Base-by-base conservation (phyloP, 2,329 filamentous ascomycete species). In the Curvularia hawaiiensis region DNA sequence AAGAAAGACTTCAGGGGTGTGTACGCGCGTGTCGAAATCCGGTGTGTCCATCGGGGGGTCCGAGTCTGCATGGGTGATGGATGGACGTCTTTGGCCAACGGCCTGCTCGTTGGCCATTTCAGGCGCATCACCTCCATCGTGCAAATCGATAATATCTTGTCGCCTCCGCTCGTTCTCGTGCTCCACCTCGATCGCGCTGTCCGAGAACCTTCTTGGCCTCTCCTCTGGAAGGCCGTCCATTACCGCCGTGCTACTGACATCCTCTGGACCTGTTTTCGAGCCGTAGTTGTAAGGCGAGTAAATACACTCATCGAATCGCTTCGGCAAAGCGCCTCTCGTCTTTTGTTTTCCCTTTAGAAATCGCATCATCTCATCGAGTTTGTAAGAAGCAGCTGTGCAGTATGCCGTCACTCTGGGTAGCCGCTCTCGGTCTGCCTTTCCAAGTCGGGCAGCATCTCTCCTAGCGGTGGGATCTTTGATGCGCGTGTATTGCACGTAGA, bases 391-490 rank as follows among this genome's bases (percentile, higher is more conserved):
- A 11, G 95, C 92, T 0, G 95, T 97, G 73, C 94, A 98, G 79
- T 98, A 99, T 38, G 95, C 95, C 39, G 95, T 98, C 14, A 99
- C 95, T 61, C 95, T 84, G 5, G 95, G 95, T 54, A 99, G 79
- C 62, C 89, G 85, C 62, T 92, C 90, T 55, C 95, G 85, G 75
- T 99, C 95, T 39, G 94, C 93, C 77, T 98, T 99, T 38, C 95
- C 95, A 40, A 99, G 78, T 54, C 93, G 84, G 28, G 95, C 95
- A 16, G 95, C 95, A 82, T 98, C 94, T 69, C 95, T 86, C 60
- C 95, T 84, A 9, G 95, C 95, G 0, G 90, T 97, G 0, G 94
- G 93, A 72, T 99, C 95, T 76, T 98, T 98, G 79, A 99, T 99
- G 44, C 95, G 86, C 9, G 94, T 97, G 75, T 97, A 98, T 76